Conservation (phyloP, 257 asterid genomes). For the Primulina huaijiensis region DNA sequence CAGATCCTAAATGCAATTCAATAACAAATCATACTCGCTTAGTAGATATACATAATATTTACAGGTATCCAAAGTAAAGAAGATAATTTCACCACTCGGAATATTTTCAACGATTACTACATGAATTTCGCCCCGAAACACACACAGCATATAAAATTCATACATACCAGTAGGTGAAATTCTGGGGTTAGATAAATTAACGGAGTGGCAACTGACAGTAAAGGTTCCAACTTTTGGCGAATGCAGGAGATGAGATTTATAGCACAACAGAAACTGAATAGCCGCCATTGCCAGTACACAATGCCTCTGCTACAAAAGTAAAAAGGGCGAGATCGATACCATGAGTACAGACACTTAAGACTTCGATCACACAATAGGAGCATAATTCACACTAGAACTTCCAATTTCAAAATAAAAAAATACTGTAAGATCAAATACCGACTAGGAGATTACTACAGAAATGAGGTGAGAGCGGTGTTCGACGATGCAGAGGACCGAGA, state of each 20-base stretch:
- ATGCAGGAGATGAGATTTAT: constrained; percentile 6
- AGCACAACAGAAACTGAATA: constrained; percentile 26
- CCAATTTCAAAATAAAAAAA: too few species aligned
- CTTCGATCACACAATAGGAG: background rate
- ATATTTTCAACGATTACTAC: background rate
- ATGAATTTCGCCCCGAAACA: background rate
- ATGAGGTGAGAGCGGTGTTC: too few species aligned
- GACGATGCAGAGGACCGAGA: too few species aligned
- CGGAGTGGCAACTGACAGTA: constrained; percentile 35
- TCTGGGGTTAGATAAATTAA: constrained; percentile 28
- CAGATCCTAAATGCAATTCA: constrained; percentile 33
- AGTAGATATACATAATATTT: background rate
- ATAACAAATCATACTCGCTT: background rate
- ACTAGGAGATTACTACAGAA: too few species aligned
- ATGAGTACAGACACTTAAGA: background rate
- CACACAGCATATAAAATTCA: background rate
- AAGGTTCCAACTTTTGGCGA: constrained; percentile 21
- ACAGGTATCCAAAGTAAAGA: background rate
- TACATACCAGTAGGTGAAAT: constrained; percentile 27
- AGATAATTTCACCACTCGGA: background rate
- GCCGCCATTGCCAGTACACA: constrained; percentile 29
- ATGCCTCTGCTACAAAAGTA: constrained; percentile 8
- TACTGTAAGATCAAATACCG: too few species aligned
- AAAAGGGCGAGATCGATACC: background rate
- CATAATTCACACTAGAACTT: too few species aligned